These are phyloP conservation scores for Myriosclerotinia scirpicola DNA, from an alignment of 2,329 filamentous ascomycete species.

Conservation along the genomic window DNA sequence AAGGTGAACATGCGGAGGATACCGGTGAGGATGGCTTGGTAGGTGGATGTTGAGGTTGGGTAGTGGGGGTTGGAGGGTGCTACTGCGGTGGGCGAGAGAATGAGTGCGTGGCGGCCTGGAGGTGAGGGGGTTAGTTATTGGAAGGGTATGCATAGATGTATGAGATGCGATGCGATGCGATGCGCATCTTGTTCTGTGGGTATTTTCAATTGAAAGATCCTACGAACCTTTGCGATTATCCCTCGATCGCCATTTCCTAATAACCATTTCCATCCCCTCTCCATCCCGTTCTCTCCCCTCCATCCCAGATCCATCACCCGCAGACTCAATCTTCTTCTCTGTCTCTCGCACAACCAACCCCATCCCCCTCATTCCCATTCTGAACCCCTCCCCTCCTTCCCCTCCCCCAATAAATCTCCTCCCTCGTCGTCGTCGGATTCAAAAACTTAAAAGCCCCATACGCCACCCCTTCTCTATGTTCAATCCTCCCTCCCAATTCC, in stretches of 20 bases:
- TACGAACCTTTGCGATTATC: slow-evolving; percentile 48
- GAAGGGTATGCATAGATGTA: neutral
- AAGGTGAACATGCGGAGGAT: slow-evolving; percentile 51
- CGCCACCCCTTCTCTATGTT: slow-evolving; percentile 20
- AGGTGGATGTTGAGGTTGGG: slow-evolving; percentile 40
- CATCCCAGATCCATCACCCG: neutral
- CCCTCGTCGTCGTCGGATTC: slow-evolving; percentile 47
- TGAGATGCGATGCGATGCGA: neutral
- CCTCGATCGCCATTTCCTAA: slow-evolving; percentile 46
- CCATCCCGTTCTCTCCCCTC: too few species aligned
- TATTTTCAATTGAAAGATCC: neutral
- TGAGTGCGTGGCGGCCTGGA: slow-evolving; percentile 44
- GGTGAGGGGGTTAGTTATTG: slow-evolving; percentile 5
- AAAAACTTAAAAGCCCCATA: slow-evolving; percentile 49
- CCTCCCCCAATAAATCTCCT: slow-evolving; percentile 18
- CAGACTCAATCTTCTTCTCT: neutral
- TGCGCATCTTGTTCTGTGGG: neutral
- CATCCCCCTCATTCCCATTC: neutral
- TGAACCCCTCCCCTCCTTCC: neutral
- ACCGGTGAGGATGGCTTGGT: slow-evolving; percentile 36
- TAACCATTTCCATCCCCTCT: neutral
- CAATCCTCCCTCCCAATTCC: neutral
- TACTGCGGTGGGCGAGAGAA: slow-evolving; percentile 36
- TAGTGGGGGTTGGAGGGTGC: slow-evolving; percentile 28
- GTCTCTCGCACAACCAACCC: neutral